phyloP scores from a whole-genome alignment of 106 monocot species.

The Dendrobium nobile region DNA sequence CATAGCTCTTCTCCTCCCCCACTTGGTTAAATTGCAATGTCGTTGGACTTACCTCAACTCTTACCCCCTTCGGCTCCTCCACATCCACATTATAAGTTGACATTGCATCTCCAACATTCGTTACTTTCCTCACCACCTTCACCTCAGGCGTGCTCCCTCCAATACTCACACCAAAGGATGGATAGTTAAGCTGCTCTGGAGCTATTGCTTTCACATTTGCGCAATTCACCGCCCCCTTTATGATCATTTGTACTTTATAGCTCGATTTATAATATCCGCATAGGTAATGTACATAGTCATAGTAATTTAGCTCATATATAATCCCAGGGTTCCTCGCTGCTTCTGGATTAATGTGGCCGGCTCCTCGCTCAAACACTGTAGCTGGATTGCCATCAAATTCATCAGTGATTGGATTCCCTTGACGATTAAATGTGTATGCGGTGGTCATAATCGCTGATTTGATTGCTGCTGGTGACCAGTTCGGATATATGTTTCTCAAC shows the following conservation, averaged over 20 bases:
- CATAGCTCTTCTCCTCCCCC: background rate
- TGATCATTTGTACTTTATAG: background rate
- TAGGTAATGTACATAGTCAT: constrained; percentile 35
- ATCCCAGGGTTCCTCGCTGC: constrained; percentile 30
- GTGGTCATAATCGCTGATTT: constrained; percentile 38
- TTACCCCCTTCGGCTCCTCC: constrained; percentile 2
- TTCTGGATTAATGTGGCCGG: constrained; percentile 31
- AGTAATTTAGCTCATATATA: constrained; percentile 23
- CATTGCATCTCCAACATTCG: constrained; percentile 2
- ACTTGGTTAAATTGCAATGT: background rate
- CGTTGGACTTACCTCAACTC: constrained; percentile 2
- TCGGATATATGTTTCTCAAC: constrained; percentile 20
- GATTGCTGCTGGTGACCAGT: constrained; percentile 37
- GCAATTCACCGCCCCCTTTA: background rate
- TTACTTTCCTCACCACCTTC: constrained; percentile 4
- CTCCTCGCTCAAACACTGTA: constrained; percentile 28
- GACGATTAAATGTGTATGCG: constrained; percentile 6
- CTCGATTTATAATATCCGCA: constrained; percentile 8
- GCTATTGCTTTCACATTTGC: background rate
- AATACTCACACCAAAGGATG: background rate
- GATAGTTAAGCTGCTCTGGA: constrained; percentile 13
- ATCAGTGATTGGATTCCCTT: constrained; percentile 14
- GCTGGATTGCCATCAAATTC: constrained; percentile 11
- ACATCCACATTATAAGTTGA: constrained; percentile 1
- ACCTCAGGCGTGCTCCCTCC: background rate